Percentiles rank a stretch among this genome's conserved stretches.
Conservation (phyloP, 768 basidiomycete species). For the Serendipita sp. region DNA sequence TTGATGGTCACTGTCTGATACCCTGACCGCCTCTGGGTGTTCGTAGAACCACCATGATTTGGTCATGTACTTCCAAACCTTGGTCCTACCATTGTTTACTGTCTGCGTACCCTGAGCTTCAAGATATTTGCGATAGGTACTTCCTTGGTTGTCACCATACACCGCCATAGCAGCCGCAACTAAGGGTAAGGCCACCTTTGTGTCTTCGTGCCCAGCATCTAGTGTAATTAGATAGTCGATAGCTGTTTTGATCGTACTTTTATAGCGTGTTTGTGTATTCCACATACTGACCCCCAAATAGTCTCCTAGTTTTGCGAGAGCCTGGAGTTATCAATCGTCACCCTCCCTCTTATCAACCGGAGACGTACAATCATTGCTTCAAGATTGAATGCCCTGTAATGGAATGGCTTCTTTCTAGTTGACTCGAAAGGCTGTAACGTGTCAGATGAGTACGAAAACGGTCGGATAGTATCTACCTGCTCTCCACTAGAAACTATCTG, state of each 20-base stretch:
- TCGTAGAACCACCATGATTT: slow-evolving; percentile 33
- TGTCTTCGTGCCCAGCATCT: slow-evolving; percentile 26
- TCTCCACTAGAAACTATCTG: slow-evolving; percentile 45
- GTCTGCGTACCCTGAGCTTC: background rate
- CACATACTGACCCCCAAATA: slow-evolving; percentile 33
- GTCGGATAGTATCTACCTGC: slow-evolving; percentile 8
- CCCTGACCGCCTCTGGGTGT: slow-evolving; percentile 24
- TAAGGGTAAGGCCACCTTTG: slow-evolving; percentile 35
- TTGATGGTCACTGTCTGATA: background rate
- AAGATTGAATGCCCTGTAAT: slow-evolving; percentile 52
- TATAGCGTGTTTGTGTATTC: slow-evolving; percentile 29
- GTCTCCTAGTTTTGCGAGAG: slow-evolving; percentile 37
- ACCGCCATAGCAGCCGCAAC: slow-evolving; percentile 38
- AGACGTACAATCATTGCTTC: slow-evolving; percentile 39
- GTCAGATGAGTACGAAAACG: background rate
- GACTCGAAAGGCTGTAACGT: slow-evolving; percentile 39
- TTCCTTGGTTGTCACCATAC: slow-evolving; percentile 33
- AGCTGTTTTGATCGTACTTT: slow-evolving; percentile 39
- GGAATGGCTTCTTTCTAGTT: slow-evolving; percentile 42
- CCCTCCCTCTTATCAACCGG: background rate
- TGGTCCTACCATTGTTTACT: slow-evolving; percentile 13
- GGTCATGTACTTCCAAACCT: slow-evolving; percentile 18
- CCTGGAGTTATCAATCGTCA: slow-evolving; percentile 18
- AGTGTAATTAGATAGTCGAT: slow-evolving; percentile 35
- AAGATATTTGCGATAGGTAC: background rate